Conservation (phyloP, 805 yeast genomes). For the Sugiyamaella floridensis region DNA sequence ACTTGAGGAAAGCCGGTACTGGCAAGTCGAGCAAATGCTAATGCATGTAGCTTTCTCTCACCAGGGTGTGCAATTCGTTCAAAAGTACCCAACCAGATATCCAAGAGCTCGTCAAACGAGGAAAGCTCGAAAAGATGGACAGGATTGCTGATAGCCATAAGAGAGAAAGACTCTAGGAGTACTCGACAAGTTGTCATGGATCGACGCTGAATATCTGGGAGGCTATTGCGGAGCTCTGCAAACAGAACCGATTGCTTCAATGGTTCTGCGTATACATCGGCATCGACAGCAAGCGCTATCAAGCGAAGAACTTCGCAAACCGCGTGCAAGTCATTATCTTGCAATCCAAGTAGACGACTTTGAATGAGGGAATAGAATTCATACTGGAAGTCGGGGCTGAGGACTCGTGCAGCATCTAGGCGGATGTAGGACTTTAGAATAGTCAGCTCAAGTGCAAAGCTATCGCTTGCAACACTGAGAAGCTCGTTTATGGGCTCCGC, state of each 20-base stretch:
- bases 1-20: slow-evolving; percentile 30
- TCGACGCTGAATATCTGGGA: slow-evolving; percentile 28
- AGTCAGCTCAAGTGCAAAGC: slow-evolving; percentile 26
- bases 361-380: slow-evolving; percentile 9
- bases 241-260: slow-evolving; percentile 24
- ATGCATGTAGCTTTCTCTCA: slow-evolving; percentile 57
- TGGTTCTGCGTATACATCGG: slow-evolving; percentile 14
- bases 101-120: slow-evolving; percentile 14
- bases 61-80: slow-evolving; percentile 65
- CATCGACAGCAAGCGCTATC: slow-evolving; percentile 14
- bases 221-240: slow-evolving; percentile 9
- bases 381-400: slow-evolving; percentile 4
- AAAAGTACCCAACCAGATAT: slow-evolving; percentile 31
- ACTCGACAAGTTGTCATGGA: slow-evolving; percentile 30
- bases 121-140: slow-evolving; percentile 17
- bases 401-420: slow-evolving; percentile 22
- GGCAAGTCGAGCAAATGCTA: slow-evolving; percentile 53
- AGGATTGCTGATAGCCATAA: slow-evolving; percentile 23
- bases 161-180: slow-evolving; percentile 18
- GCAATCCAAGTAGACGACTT: slow-evolving; percentile 7
- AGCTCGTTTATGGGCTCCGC: slow-evolving; percentile 52
- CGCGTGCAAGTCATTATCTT: slow-evolving; percentile 1
- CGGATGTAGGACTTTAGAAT: slow-evolving; percentile 31
- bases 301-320: slow-evolving; percentile 13
- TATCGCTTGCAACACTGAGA: slow-evolving; percentile 54